Conservation (phyloP, 805 yeast genomes). For the Teunomyces cretensis region DNA sequence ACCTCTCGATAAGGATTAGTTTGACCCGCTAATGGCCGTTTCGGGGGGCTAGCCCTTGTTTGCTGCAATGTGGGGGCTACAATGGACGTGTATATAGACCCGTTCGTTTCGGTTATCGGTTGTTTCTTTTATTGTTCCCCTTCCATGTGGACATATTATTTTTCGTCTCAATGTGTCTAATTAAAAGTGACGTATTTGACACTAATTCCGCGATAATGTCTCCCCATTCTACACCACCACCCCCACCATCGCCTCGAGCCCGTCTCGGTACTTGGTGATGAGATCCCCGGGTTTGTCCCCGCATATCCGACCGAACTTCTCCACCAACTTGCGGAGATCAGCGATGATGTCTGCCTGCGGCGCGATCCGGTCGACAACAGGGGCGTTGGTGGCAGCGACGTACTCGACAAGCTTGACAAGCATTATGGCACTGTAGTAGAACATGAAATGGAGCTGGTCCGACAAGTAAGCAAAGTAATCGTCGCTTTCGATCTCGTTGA, state of each 20-base stretch:
- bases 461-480: constrained; percentile 67
- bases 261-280: constrained; percentile 27
- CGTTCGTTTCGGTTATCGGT: no score
- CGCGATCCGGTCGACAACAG: not conserved
- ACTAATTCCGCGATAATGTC: no score
- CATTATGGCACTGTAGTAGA: constrained; percentile 42
- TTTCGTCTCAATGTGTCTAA: no score
- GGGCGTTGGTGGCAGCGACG: constrained; percentile 6
- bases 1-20: no score
- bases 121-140: no score
- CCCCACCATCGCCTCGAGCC: constrained; percentile 9
- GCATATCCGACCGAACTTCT: constrained; percentile 29
- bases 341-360: constrained; percentile 1
- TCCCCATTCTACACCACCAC: no score
- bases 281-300: constrained; percentile 29
- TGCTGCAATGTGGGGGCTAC: no score
- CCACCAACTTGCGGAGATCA: constrained; percentile 21
- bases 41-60: no score
- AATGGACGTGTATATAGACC: no score
- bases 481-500: constrained; percentile 44
- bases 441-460: constrained; percentile 63
- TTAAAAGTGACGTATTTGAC: no score
- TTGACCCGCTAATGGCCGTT: no score
- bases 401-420: constrained; percentile 27
- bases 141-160: no score